Base-by-base conservation (phyloP, 805 yeast species). In the Citeromyces nyonsensis region DNA sequence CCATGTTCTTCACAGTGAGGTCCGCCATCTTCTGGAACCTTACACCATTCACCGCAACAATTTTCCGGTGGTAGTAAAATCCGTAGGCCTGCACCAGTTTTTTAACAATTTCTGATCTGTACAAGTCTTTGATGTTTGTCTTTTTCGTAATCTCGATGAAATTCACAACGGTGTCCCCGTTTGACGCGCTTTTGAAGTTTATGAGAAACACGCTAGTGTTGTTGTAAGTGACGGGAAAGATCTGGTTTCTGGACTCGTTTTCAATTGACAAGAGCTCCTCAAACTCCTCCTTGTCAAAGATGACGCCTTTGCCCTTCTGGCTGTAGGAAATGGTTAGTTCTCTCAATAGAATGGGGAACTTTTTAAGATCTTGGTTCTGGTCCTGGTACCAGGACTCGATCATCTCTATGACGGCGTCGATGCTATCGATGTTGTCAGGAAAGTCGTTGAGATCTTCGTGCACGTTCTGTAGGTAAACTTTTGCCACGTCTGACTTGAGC, bases 21-120 rank as follows among this genome's bases (percentile, higher is more conserved):
- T 41, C 39, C 13, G 38, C 37, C 15, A 48, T 34, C 11, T 15
- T 26, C 9, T 36, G 29, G 9, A 40, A 43, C 14, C 47, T 41
- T 12, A 47, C 38, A 2, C 39, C 36, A 24, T 48, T 37, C 20
- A 54, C 40, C 14, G 43, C 40, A 15, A 36, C 38, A 20, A 53
- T 38, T 14, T 51, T 30, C 26, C 46, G 34, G 6, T 41, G 43
- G 30, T 45, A 41, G 24, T 45, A 41, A 43, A 51, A 48, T 4
- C 52, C 54, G 29, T 52, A 51, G 40, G 48, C 35, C 34, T 53
- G 57, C 26, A 51, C 44, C 20, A 54, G 29, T 32, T 48, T 42
- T 25, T 41, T 42, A 24, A 53, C 42, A 4, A 54, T 42, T 32
- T 40, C 38, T 11, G 44, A 38, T 34, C 44, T 51, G 25, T 44